Percentiles rank a stretch among this genome's conserved stretches.
Evolutionary conservation across 768 basidiomycete species (phyloP).

Genomic region (Calocybe indica): DNA sequence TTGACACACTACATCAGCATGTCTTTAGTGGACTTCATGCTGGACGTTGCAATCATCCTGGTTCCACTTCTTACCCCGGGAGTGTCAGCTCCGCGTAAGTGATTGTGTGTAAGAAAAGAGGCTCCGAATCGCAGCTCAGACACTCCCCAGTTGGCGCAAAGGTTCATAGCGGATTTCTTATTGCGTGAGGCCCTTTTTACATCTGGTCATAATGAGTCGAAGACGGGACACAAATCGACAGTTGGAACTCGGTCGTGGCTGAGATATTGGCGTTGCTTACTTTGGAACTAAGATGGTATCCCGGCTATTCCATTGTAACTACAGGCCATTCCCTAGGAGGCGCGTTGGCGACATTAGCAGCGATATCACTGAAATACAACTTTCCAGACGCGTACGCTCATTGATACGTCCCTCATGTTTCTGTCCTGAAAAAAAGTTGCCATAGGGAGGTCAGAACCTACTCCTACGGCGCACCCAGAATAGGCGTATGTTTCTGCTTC

Average conservation of each 20-base stretch:
- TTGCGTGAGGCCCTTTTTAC: neutral
- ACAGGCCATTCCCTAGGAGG: conserved; percentile 1
- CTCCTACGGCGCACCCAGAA: conserved; percentile 46
- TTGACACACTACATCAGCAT: neutral
- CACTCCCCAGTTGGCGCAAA: neutral
- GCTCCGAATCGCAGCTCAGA: too few species aligned
- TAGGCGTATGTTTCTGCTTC: conserved; percentile 28
- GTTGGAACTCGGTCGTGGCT: neutral
- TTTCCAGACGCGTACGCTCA: neutral
- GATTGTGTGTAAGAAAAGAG: too few species aligned
- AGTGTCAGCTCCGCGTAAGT: neutral
- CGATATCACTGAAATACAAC: neutral
- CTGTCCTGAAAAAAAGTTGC: neutral
- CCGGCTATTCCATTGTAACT: neutral
- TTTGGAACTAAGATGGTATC: neutral
- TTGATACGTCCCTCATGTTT: neutral
- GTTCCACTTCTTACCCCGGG: neutral
- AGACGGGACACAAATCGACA: neutral
- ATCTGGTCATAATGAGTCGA: too few species aligned
- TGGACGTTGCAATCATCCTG: neutral
- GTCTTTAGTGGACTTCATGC: neutral
- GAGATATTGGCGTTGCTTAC: neutral
- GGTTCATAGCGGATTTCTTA: neutral
- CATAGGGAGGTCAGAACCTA: conserved; percentile 33
- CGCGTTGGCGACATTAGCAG: neutral